Base-by-base conservation (phyloP, 2,329 filamentous ascomycete genomes). In the Cercospora zeae-maydis region DNA sequence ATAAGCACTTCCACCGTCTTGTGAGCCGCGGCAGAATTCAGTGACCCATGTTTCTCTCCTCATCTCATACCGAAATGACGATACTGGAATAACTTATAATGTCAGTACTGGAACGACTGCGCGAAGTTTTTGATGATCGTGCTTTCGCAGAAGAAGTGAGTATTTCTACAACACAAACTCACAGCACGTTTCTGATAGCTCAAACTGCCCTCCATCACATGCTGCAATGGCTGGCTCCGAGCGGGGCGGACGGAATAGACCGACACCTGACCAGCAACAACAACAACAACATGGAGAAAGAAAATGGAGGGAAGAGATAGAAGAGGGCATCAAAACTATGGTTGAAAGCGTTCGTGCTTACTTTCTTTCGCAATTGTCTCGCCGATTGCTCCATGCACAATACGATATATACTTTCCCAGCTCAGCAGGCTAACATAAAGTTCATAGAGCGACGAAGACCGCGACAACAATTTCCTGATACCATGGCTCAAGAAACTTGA, bases 401-500 rank as follows among this genome's bases (percentile, higher is more conserved):
- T 10, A 52, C 47, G 24, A 14, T 33, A 11, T 52, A 52, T 19
- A 52, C 47, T 31, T 36, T 37, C 4, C 19, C 4, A 51, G 30
- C 16, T 49, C 34, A 31, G 11, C n/a, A 34, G 42, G 49, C 62
- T 57, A 47, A 52, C 51, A 19, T n/a, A 14, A 34, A 58, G 9
- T 49, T 7, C 27, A n/a, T 33, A 65, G 61, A 36, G 56, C 49
- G 49, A 63, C 34, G 63, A 63, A 51, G 58, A 63, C 30, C 33
- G 34, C 13, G 55, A 56, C 58, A 59, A 63, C 37, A 61, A 68
- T 61, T 69, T 69, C 58, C 61, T 64, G 8, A 60, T 66, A 10
- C 55, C 66, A n/a, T 71, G 66, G 64, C 42, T 65, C 21, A 52
- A 66, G 31, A 59, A 53, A 30, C 19, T 70, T 49, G 63, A 66